A percentile compares a stretch with the other conserved stretches of the same genome.
Conservation (phyloP, 192 early-diverging fungal species). For the Endogone sp. region DNA sequence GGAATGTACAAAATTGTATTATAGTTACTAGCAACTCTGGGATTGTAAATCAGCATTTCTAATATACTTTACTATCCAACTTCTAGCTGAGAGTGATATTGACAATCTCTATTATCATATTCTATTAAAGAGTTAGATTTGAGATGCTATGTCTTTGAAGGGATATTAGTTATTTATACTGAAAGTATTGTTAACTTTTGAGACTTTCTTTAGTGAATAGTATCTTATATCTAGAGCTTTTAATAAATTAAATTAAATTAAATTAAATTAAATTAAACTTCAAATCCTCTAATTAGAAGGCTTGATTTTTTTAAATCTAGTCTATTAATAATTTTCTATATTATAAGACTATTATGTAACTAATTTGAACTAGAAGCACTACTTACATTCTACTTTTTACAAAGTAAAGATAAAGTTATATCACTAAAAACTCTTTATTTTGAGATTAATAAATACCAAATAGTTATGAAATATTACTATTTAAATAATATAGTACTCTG, state of each 20-base stretch:
- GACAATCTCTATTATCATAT: constrained; percentile 20
- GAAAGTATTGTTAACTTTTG: not conserved
- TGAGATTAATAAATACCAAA: not conserved
- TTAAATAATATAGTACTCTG: not conserved
- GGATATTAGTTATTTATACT: not conserved
- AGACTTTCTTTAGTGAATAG: not conserved
- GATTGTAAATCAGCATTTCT: not conserved
- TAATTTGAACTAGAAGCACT: no score
- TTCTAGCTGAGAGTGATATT: constrained; percentile 3
- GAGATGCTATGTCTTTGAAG: constrained; percentile 12
- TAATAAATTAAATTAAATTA: no score
- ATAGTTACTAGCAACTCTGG: not conserved
- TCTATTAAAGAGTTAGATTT: not conserved
- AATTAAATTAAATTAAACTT: no score
- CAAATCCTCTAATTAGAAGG: no score
- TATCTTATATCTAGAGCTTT: not conserved
- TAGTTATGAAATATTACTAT: not conserved
- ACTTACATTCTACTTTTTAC: not conserved
- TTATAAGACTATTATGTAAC: no score
- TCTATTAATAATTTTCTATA: no score
- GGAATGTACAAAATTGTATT: not conserved
- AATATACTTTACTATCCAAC: not conserved
- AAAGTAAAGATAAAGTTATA: not conserved
- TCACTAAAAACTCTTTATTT: not conserved
- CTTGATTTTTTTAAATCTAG: no score